These are phyloP conservation scores for Begonia peltatifolia DNA, from an alignment of 306 rosid species.

Conservation along the genomic window DNA sequence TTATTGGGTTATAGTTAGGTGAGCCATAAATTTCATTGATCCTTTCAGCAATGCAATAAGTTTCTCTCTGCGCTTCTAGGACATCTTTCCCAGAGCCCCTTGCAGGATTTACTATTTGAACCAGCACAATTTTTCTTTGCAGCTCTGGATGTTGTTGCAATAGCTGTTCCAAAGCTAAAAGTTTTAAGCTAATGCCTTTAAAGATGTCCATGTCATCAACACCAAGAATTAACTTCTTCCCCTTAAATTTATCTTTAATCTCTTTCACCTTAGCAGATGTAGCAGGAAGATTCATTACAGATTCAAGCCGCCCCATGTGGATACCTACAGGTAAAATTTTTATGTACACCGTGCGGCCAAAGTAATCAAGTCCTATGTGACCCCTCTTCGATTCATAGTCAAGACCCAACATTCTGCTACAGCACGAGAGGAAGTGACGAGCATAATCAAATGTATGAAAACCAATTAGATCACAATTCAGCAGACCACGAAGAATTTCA, in stretches of 20 bases:
- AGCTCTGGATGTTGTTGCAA: slow-evolving; percentile 10
- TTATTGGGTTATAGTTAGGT: slow-evolving; percentile 10
- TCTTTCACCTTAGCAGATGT: slow-evolving; percentile 14
- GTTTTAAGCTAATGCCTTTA: slow-evolving; percentile 16
- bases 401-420: slow-evolving; percentile 15
- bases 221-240: slow-evolving; percentile 16
- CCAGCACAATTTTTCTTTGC: slow-evolving; percentile 12
- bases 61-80: slow-evolving; percentile 11
- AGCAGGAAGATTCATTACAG: slow-evolving; percentile 13
- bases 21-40: slow-evolving; percentile 14
- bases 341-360: slow-evolving; percentile 14
- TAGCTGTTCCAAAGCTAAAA: slow-evolving; percentile 14
- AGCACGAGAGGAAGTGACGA: slow-evolving; percentile 17
- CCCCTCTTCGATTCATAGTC: slow-evolving; percentile 18
- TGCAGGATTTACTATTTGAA: slow-evolving; percentile 17
- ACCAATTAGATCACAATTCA: slow-evolving; percentile 13
- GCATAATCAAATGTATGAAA: slow-evolving; percentile 17
- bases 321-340: slow-evolving; percentile 14
- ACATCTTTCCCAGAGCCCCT: slow-evolving; percentile 16
- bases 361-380: slow-evolving; percentile 15
- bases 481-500: slow-evolving; percentile 15
- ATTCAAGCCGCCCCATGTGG: slow-evolving; percentile 15
- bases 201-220: slow-evolving; percentile 16
- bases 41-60: slow-evolving; percentile 12
- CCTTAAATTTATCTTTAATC: slow-evolving; percentile 12